phyloP scores from a whole-genome alignment of 805 yeast species.

The Naumovozyma baii region DNA sequence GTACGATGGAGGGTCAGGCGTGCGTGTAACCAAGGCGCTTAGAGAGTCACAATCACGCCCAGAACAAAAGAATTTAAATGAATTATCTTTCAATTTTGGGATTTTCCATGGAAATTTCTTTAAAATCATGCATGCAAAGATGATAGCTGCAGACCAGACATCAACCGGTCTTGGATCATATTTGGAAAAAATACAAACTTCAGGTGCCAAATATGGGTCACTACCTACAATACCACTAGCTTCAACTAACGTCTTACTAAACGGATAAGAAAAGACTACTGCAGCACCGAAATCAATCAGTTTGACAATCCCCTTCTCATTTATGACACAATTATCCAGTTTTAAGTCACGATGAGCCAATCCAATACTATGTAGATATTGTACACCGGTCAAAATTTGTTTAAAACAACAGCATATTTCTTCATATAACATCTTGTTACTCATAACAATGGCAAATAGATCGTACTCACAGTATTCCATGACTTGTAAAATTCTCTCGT shows the following conservation, averaged over 20 bases:
- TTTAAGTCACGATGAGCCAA: constrained; percentile 87
- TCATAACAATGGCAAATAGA: constrained; percentile 88
- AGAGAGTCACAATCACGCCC: constrained; percentile 60
- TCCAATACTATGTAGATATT: constrained; percentile 75
- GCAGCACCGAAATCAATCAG: constrained; percentile 92
- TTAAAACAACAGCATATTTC: constrained; percentile 87
- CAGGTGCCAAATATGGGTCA: constrained; percentile 88
- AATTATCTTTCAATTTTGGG: constrained; percentile 70
- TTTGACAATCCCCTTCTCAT: constrained; percentile 73
- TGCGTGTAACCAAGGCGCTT: constrained; percentile 47
- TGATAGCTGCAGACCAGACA: constrained; percentile 86
- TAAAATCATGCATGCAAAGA: constrained; percentile 84
- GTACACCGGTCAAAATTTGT: constrained; percentile 70
- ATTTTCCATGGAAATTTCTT: constrained; percentile 93
- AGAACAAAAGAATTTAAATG: constrained; percentile 74
- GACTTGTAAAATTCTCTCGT: constrained; percentile 77
- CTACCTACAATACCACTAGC: constrained; percentile 82
- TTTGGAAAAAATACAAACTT: constrained; percentile 69
- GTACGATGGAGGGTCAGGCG: constrained; percentile 40
- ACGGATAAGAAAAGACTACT: constrained; percentile 83
- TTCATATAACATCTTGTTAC: constrained; percentile 69
- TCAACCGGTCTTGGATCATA: constrained; percentile 92
- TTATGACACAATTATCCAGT: constrained; percentile 84
- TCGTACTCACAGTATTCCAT: constrained; percentile 94
- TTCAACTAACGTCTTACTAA: constrained; percentile 58